phyloP scores from a whole-genome alignment of 768 basidiomycete species.

The Daedaleopsis sinensis region DNA sequence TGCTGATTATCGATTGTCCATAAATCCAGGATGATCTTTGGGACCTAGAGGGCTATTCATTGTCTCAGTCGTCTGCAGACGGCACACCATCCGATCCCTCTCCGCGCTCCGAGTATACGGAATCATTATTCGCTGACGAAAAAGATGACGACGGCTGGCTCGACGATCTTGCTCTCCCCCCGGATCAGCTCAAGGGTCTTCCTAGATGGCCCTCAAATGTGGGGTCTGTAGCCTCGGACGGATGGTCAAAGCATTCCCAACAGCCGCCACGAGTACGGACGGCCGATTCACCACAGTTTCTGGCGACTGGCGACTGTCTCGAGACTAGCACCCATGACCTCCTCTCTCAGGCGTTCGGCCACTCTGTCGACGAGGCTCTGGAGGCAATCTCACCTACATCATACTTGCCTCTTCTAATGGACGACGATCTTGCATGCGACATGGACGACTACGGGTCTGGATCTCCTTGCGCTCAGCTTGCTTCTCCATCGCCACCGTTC shows the following conservation, averaged over 20 bases:
- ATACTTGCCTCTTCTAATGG: conserved; percentile 4
- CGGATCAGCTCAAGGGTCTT: neutral
- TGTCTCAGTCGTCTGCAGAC: neutral
- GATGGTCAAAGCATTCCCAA: neutral
- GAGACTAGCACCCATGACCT: neutral
- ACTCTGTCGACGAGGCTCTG: neutral
- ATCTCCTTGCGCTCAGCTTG: neutral
- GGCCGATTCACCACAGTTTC: neutral
- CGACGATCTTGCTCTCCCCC: neutral
- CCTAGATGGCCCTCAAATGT: neutral
- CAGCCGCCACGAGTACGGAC: neutral
- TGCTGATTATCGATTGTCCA: neutral
- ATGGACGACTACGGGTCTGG: conserved; percentile 2
- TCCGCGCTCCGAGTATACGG: conserved; percentile 1
- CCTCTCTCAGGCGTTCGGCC: neutral
- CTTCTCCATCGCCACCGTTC: neutral
- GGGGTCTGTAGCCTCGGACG: neutral
- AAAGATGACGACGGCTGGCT: conserved; percentile 10
- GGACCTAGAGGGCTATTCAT: neutral
- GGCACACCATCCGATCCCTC: neutral
- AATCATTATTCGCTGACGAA: conserved; percentile 6
- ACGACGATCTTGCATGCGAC: conserved; percentile 14
- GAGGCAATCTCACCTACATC: conserved; percentile 1
- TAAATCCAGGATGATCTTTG: conserved; percentile 5
- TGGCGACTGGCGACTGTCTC: neutral